Evolutionary conservation across 1,139 yeast genomes (phyloP).

Genomic region (Lodderomyces elongisporus): DNA sequence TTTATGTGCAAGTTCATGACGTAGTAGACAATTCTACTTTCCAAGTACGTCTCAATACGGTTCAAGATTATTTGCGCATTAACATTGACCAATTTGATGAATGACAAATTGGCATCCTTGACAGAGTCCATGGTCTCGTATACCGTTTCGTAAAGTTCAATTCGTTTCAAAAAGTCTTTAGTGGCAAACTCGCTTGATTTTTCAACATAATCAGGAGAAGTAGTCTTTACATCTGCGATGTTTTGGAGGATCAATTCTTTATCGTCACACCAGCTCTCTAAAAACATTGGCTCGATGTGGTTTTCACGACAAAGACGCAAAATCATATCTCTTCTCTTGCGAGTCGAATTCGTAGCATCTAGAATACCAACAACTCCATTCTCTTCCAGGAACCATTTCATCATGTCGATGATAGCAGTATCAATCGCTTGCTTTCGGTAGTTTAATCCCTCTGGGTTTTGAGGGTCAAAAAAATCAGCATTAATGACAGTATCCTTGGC

Average conservation of each 20-base stretch:
- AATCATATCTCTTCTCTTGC: conserved; percentile 63
- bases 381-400: conserved; percentile 78
- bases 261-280: conserved; percentile 90
- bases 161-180: conserved; percentile 66
- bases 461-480: conserved; percentile 75
- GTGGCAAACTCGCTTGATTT: conserved; percentile 69
- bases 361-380: conserved; percentile 86
- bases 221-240: conserved; percentile 77
- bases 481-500: conserved; percentile 34
- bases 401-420: conserved; percentile 74
- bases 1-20: conserved; percentile 93
- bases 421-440: conserved; percentile 67
- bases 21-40: conserved; percentile 89
- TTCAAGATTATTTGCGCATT: conserved; percentile 85
- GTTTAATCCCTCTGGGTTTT: conserved; percentile 57
- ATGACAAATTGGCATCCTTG: conserved; percentile 64
- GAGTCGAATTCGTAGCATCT: conserved; percentile 79
- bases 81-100: conserved; percentile 81
- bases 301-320: conserved; percentile 59
- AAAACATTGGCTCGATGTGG: conserved; percentile 80
- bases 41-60: conserved; percentile 80
- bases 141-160: conserved; percentile 62
- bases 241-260: conserved; percentile 71
- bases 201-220: conserved; percentile 82
- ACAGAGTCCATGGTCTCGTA: conserved; percentile 67